Base-by-base conservation (phyloP, 2,329 filamentous ascomycete species). In the Botrytis hyacinthi region DNA sequence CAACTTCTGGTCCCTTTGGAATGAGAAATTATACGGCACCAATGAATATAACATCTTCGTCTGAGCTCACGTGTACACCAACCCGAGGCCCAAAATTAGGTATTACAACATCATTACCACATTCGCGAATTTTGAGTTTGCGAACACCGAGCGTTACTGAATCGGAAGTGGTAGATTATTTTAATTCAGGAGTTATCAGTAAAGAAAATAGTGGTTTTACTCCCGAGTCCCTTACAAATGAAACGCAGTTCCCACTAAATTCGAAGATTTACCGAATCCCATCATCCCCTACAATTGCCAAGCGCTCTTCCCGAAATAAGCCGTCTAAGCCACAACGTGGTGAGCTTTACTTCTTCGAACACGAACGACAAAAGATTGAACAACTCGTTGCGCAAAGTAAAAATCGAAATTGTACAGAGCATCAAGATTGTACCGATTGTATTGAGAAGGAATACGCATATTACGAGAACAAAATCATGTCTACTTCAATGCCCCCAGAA, bases 401-500 rank as follows among this genome's bases (percentile, higher is more conserved):
- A 57, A 69, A 63, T 35, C 61, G 40, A 66, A 66, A 26, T 51
- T 73, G 71, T 70, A 16, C 51, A 32, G 60, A 69, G 5, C 71
- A 73, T 57, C 26, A 73, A 48, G 74, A 80, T 54, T 80, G 78
- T 67, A 78, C 72, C 29, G 75, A 77, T 60, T 80, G 77, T 70
- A 69, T 61, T 10, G 73, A 78, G 66, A 70, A 73, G 14, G 75
- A 78, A 61, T 80, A 71, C 73, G 76, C 77, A 32, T 77, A 76
- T 48, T 63, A 74, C 57, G 78, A 80, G 68, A 76, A 76, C 46
- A 77, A 74, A 74, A 73, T 74, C 73, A 78, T 80, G 77, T 74
- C 78, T 74, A 76, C 75, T 35, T 72, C 70, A 60, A 78, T 80
- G 48, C 73, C 78, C 61, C 77, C 79, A 42, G 78, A 81, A 46